Evolutionary conservation across 1,284 basidiomycete species (phyloP).

Genomic region (Tylopilus sp.): DNA sequence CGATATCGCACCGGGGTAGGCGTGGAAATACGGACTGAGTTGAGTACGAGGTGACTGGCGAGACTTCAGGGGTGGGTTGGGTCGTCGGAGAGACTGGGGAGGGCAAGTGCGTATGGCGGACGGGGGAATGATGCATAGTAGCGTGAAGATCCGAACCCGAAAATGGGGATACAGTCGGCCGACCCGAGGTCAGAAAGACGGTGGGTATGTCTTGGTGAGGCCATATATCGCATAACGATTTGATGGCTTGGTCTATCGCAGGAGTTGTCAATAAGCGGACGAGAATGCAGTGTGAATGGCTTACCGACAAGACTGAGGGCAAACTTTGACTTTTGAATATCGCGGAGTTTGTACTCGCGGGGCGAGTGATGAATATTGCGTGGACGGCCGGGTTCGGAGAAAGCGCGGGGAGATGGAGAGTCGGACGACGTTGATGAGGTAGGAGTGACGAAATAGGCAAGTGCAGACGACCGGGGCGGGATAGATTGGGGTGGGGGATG

Average conservation of each 20-base stretch:
- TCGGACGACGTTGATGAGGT: conserved; percentile 34
- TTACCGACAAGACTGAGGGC: conserved; percentile 62
- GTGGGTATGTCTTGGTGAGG: conserved; percentile 62
- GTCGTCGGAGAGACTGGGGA: conserved; percentile 43
- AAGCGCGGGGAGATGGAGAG: conserved; percentile 35
- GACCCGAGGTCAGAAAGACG: conserved; percentile 48
- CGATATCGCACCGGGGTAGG: conserved; percentile 34
- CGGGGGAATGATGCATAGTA: conserved; percentile 17
- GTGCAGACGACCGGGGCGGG: conserved; percentile 43
- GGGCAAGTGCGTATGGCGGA: conserved; percentile 44
- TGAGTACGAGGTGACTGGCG: conserved; percentile 21
- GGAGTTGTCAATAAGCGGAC: conserved; percentile 19
- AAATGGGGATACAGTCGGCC: conserved; percentile 28
- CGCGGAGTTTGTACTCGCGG: conserved; percentile 40
- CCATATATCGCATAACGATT: conserved; percentile 70
- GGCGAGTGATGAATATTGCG: conserved; percentile 29
- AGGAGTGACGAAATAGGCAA: conserved; percentile 55
- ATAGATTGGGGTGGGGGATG: conserved; percentile 31
- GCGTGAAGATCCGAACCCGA: conserved; percentile 13
- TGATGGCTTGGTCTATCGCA: conserved; percentile 61
- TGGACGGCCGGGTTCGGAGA: conserved; percentile 38
- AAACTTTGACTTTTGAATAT: conserved; percentile 58
- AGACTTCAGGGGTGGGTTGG: conserved; percentile 35
- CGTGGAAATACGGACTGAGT: conserved; percentile 20
- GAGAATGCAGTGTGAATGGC: conserved; percentile 28